Evolutionary conservation across 345 rosid species (phyloP), one percentile per base, ranked within the genome.

Genomic region (Aethionema arabicum): DNA sequence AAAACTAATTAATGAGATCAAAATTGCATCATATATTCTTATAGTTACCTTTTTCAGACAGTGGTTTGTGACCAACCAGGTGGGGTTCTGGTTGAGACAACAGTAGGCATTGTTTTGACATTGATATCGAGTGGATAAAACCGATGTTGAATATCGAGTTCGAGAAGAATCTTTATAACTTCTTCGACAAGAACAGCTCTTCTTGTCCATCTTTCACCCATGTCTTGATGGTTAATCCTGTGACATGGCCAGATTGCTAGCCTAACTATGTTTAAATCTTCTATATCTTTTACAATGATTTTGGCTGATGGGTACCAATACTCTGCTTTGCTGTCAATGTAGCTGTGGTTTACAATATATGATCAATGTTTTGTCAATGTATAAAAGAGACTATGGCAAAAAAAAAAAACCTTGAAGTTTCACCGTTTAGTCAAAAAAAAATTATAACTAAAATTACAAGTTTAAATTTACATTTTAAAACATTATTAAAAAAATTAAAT

Each of bases 91-190:
- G 52, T 72, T 0, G 85, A 79, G 59, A 59, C 65, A 27, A 63
- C 5, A 30, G 75, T 51, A 32, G 95, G 96, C 75, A 80, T 56
- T 31, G 76, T 46, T 11, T 53, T 66, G 30, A 88, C 65, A 42
- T 85, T 91, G 78, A 91, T 80, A 67, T 80, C 89, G 21, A 80
- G 61, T 0, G 98, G 98, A 9, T 72, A 49, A 74, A 88, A 46
- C 1, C 95, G 86, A 61, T 77, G 84, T 37, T 84, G 84, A 39
- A 88, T 63, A 73, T 87, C 98, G 50, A 83, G 81, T 41, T 92
- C 98, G 50, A 63, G 71, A 63, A 92, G 78, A 8, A 81, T 80
- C 74, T 73, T 85, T 35, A 80, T 68, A 69, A 92, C 57, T 62
- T 92, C 96, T 63, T 92, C 97, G 4, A 85, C 68, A 47, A 92